Conservation (phyloP, 75 land plant species). For the Picea glauca region DNA sequence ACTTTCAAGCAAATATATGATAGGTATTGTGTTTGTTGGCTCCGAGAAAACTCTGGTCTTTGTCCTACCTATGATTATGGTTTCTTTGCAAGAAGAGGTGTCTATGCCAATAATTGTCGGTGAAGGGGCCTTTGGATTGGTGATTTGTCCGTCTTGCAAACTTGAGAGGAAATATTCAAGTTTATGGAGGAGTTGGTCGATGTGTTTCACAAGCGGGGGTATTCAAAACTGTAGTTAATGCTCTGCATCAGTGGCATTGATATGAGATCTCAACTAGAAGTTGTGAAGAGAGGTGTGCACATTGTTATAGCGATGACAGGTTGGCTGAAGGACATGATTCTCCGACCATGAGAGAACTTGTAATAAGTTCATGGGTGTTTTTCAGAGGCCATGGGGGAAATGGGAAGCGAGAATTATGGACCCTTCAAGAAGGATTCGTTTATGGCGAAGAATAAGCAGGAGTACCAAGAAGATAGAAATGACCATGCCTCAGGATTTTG, state of each 20-base stretch:
- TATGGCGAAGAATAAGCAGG: no score
- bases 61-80: conserved; percentile 24
- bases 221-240: conserved; percentile 67
- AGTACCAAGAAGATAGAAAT: no score
- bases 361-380: no score
- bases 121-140: conserved; percentile 85
- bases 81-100: conserved; percentile 29
- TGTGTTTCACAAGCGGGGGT: conserved; percentile 43
- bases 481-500: no score
- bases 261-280: conserved; percentile 86
- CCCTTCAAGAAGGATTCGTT: no score
- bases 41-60: conserved; percentile 29
- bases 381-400: no score
- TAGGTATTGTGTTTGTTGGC: conserved; percentile 31
- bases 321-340: conserved; percentile 81
- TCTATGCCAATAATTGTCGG: conserved; percentile 74
- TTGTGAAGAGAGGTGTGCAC: conserved; percentile 87
- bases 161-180: conserved; percentile 72
- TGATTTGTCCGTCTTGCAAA: conserved; percentile 87
- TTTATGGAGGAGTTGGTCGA: conserved; percentile 70
- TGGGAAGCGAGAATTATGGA: no score
- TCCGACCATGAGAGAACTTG: no score
- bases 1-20: conserved; percentile 30
- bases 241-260: conserved; percentile 93
- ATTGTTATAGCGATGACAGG: conserved; percentile 95